phyloP scores from a whole-genome alignment of 768 basidiomycete species.

The Boletus rufocinnamomeus region DNA sequence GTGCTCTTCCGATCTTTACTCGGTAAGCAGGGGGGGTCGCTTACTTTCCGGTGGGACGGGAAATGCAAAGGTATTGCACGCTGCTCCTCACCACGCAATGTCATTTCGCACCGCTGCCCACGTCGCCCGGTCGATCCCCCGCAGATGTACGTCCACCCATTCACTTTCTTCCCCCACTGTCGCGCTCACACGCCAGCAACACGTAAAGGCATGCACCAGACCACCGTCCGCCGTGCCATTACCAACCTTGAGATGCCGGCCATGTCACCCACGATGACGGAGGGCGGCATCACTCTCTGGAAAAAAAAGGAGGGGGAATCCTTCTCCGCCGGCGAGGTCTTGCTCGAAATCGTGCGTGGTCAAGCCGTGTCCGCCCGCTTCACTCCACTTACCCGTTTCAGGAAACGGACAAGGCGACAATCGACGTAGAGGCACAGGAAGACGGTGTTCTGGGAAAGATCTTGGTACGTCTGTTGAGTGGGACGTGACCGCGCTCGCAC shows the following conservation, averaged over 20 bases:
- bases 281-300: slow-evolving; percentile 90
- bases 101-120: slow-evolving; percentile 16
- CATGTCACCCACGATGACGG: slow-evolving; percentile 97
- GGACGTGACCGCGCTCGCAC: not conserved
- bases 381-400: slow-evolving; percentile 33
- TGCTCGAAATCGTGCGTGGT: slow-evolving; percentile 81
- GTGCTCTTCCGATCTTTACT: no score
- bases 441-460: slow-evolving; percentile 95
- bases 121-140: slow-evolving; percentile 16
- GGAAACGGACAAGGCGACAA: slow-evolving; percentile 96
- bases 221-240: slow-evolving; percentile 55
- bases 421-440: slow-evolving; percentile 98
- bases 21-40: not conserved
- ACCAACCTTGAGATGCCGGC: slow-evolving; percentile 90
- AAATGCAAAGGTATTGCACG: not conserved
- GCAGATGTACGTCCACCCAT: slow-evolving; percentile 26
- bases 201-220: slow-evolving; percentile 47
- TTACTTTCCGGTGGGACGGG: not conserved
- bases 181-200: slow-evolving; percentile 7
- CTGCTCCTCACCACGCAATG: slow-evolving; percentile 10
- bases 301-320: slow-evolving; percentile 84
- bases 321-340: slow-evolving; percentile 79
- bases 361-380: slow-evolving; percentile 1
- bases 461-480: slow-evolving; percentile 53
- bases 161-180: not conserved